Evolutionary conservation across 23 red algal genomes (phyloP), one percentile per base, ranked within the genome.

Genomic region (Gracilaria caudata): DNA sequence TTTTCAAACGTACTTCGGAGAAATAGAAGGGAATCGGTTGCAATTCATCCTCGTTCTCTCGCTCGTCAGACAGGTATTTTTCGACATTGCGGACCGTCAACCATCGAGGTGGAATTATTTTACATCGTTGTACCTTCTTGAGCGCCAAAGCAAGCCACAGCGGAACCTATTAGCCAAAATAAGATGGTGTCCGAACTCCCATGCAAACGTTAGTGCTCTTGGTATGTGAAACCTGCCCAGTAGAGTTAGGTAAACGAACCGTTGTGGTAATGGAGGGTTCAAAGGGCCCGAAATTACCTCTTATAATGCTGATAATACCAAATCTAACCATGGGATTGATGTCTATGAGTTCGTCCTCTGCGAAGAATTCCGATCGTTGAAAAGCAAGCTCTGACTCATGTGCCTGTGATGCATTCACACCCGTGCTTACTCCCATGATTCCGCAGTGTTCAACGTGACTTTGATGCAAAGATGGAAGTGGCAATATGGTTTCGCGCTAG

Each of bases 111-210:
- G 83, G 88, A 35, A 92, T 53, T 45, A 96, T 92, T 29, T 87
- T 77, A 54, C 94, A 96, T 23, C 86, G 51, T 29, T 88, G 90
- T 21, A 90, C 68, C 82, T 93, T 93, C 75, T 93, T 96, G 21
- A 96, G 74, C 25, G 86, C 65, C 28, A 96, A 56, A 1, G 94
- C 94, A n/a, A 96, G 77, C 94, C 94, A 96, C 44, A 96, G 72
- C 0, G 94, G 94, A 56, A 96, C 93, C 90, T 93, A 59, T 64
- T 20, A 4, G 11, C 1, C 9, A 16, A 25, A 54, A 19, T 4
- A 4, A 35, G 2, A 0, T 10, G 7, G 46, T 57, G 36, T 80
- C 30, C 33, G 24, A 53, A 23, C 10, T 9, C 36, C 2, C 35
- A 30, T 80, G 4, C 20, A 58, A 10, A n/a, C 34, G 46, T 60